A percentile compares a stretch with the other conserved stretches of the same genome.
phyloP scores from a whole-genome alignment of 108 stramenopile species.

The Nannochloropsis granulata region DNA sequence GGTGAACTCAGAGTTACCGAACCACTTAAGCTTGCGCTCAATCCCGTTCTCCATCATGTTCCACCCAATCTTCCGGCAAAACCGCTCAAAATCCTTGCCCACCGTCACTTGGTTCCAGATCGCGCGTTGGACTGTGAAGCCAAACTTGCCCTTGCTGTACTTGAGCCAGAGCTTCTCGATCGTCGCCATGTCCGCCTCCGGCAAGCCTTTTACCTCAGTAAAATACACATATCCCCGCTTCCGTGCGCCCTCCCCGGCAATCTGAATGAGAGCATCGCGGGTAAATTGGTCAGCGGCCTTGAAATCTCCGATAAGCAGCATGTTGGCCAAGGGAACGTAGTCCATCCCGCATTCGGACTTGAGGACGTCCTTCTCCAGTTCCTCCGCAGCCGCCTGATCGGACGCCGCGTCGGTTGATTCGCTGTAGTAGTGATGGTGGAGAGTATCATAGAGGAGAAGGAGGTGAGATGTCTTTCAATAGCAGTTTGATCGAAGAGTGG shows the following conservation, averaged over 20 bases:
- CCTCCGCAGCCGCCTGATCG: not conserved
- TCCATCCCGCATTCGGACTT: constrained; percentile 31
- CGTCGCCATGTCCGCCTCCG: constrained; percentile 65
- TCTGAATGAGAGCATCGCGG: constrained; percentile 73
- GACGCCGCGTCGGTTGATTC: not conserved
- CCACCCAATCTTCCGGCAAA: constrained; percentile 87
- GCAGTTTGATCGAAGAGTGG: not conserved
- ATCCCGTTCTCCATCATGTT: constrained; percentile 76
- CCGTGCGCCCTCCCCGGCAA: constrained; percentile 65
- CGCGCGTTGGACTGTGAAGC: constrained; percentile 81
- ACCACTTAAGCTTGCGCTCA: constrained; percentile 85
- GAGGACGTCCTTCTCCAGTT: not conserved
- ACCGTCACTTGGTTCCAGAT: constrained; percentile 60
- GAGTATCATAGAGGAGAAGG: not conserved
- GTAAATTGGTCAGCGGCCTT: constrained; percentile 53
- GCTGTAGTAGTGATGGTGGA: not conserved
- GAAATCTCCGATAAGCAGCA: constrained; percentile 31
- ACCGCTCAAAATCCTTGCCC: constrained; percentile 70
- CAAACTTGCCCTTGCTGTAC: constrained; percentile 78
- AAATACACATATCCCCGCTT: constrained; percentile 90
- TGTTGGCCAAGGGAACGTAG: constrained; percentile 34
- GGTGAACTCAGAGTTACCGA: constrained; percentile 85
- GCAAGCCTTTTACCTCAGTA: constrained; percentile 71
- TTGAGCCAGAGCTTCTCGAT: constrained; percentile 84
- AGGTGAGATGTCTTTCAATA: not conserved